Conservation (phyloP, 1,139 yeast genomes). For the Saccharomyces hybrid region DNA sequence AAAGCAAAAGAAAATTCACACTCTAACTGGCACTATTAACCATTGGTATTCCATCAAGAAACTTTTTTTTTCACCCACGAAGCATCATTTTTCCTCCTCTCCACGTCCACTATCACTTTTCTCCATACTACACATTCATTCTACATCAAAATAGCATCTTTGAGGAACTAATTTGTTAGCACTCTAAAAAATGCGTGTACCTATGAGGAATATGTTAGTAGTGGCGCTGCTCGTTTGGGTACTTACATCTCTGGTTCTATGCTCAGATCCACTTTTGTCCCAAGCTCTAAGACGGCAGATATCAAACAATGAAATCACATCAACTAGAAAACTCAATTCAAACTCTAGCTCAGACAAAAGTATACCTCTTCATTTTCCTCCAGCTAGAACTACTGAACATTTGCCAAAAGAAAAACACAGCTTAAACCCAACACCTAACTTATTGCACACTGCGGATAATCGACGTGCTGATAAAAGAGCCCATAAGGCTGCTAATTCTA, state of each 20-base stretch:
- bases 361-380: neutral
- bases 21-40: neutral
- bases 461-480: neutral
- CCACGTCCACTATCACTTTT: neutral
- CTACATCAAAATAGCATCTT: neutral
- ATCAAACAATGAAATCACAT: neutral
- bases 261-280: neutral
- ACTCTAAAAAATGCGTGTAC: neutral
- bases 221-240: neutral
- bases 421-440: neutral
- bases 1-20: neutral
- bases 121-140: neutral
- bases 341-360: neutral
- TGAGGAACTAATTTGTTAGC: neutral
- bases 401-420: neutral
- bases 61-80: neutral
- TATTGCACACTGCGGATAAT: neutral
- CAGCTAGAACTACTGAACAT: neutral
- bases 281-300: neutral
- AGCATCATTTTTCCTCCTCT: neutral
- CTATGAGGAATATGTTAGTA: neutral
- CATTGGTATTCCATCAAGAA: neutral
- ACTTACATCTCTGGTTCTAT: neutral
- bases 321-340: neutral
- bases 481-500: conserved; percentile 6